Evolutionary conservation across 2,329 filamentous ascomycete species (phyloP).

Genomic region (Colletotrichum agaves): DNA sequence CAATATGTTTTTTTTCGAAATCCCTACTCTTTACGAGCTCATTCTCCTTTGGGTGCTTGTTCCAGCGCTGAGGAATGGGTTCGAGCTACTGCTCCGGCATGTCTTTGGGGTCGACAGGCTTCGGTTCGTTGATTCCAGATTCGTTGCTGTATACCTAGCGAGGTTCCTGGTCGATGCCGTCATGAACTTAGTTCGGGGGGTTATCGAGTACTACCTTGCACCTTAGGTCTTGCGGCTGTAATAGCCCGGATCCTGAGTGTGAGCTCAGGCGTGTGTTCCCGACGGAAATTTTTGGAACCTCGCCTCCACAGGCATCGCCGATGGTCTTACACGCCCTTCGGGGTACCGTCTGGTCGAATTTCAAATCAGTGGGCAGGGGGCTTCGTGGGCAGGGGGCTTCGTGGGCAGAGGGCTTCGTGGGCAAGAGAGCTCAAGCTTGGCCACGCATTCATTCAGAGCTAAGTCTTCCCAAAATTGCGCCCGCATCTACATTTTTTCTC

Average conservation of each 20-base stretch:
- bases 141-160: not conserved
- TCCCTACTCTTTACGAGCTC: not conserved
- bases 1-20: not conserved
- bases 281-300: slow-evolving; percentile 8
- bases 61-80: not conserved
- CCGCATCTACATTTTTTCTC: not conserved
- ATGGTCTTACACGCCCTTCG: slow-evolving; percentile 4
- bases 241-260: slow-evolving; percentile 6
- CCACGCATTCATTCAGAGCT: not conserved
- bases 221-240: slow-evolving; percentile 6
- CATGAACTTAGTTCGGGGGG: not conserved
- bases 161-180: not conserved
- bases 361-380: not conserved
- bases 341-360: not conserved
- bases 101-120: not conserved
- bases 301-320: not conserved
- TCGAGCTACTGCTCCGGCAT: not conserved
- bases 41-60: not conserved
- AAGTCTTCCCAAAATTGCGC: not conserved
- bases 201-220: not conserved
- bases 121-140: not conserved
- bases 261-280: slow-evolving; percentile 3
- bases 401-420: not conserved
- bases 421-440: not conserved
- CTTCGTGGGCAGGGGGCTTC: not conserved